A percentile compares a stretch with the other conserved stretches of the same genome.
These are phyloP conservation scores for Linnemannia schmuckeri DNA, from an alignment of 192 early-diverging fungal species.

Conservation along the genomic window DNA sequence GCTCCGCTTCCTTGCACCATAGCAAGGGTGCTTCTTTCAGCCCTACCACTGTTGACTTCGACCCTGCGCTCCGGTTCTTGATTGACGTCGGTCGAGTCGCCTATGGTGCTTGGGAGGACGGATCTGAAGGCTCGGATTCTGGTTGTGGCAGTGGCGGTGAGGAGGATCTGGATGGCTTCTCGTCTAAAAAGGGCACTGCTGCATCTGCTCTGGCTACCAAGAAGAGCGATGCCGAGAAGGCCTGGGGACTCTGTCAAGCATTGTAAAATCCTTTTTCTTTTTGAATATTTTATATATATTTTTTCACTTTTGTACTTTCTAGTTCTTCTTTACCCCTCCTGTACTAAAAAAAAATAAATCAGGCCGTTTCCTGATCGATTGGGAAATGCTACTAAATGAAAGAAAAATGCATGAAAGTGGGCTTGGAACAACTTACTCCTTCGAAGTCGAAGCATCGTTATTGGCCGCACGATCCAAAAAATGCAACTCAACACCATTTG, in stretches of 20 bases:
- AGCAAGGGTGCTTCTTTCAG: conserved; percentile 14
- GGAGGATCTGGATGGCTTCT: conserved; percentile 7
- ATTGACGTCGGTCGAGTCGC: conserved; percentile 49
- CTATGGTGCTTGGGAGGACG: conserved; percentile 55
- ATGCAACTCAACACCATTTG: conserved; percentile 30
- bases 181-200: background rate
- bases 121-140: conserved; percentile 47
- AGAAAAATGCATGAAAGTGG: background rate
- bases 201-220: background rate
- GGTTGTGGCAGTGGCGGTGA: conserved; percentile 50
- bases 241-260: conserved; percentile 46
- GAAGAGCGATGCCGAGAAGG: conserved; percentile 55
- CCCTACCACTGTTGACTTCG: conserved; percentile 31
- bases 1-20: conserved; percentile 12
- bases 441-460: background rate
- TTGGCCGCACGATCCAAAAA: conserved; percentile 12
- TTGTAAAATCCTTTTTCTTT: conserved; percentile 11
- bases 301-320: background rate
- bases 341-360: background rate
- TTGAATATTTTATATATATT: background rate
- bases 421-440: background rate
- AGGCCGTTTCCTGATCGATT: background rate
- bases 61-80: conserved; percentile 47
- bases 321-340: background rate
- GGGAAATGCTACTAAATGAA: background rate